Evolutionary conservation across 2,329 filamentous ascomycete genomes (phyloP), one percentile per base, ranked within the genome.

Genomic region (Paecilomyces formosus): DNA sequence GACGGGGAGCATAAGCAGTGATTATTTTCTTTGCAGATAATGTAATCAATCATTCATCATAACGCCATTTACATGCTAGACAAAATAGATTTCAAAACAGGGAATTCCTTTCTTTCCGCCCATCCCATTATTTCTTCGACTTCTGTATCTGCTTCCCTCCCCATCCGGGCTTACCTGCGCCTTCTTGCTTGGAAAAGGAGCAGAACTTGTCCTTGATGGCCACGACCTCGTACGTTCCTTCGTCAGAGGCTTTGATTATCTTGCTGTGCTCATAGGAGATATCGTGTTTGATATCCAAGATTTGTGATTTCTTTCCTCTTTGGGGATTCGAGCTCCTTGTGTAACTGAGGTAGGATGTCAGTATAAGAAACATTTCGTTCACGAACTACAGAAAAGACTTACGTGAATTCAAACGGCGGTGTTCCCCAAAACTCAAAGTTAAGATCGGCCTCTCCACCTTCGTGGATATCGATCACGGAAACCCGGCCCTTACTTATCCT

Each of bases 201-300:
- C 94, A 99, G 77, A 85, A 95, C 68, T 86, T 86, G 75, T 99
- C 94, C 80, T 95, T 95, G 75, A 99, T 96, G 11, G 90, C 88
- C 30, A 97, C 90, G 18, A 99, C 93, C 77, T 99, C 94, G 71
- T 99, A 99, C 64, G 92, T 96, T 55, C 94, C 94, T 80, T 97
- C 94, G 70, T 96, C 90, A 65, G 88, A 92, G 26, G 92, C 92
- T 66, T 87, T 87, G 66, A 97, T 84, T 26, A 85, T 85, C 81
- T 96, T 92, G 68, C 79, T 87, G 72, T 90, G 84, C 68, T 95
- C 90, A 62, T 92, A 85, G 54, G 89, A 93, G 18, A 89, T 81
- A 66, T 97, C 92, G 64, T 94, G 92, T 65, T 90, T 85, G 63
- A 95, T 97, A 77, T 99, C 95, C 18, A 99, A 81, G 33, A 99